A percentile compares a stretch with the other conserved stretches of the same genome.
Conservation (phyloP, 768 basidiomycete species). For the Xerocomellus dryophilus region DNA sequence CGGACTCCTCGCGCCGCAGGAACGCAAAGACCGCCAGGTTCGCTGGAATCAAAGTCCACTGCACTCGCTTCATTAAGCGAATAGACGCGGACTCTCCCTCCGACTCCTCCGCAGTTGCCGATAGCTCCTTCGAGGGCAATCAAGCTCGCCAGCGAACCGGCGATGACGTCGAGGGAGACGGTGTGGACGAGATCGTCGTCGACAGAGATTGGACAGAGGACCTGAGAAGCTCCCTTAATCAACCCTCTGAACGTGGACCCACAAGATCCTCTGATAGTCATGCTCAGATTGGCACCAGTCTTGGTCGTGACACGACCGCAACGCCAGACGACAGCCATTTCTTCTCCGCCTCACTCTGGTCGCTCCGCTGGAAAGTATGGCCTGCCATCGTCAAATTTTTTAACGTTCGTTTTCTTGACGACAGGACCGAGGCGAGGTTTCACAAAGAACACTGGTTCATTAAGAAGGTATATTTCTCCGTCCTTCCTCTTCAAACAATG, state of each 20-base stretch:
- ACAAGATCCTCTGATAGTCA: conserved; percentile 51
- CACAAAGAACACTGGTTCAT: conserved; percentile 71
- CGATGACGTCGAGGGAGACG: conserved; percentile 32
- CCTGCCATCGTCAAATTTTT: conserved; percentile 57
- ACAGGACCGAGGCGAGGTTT: conserved; percentile 50
- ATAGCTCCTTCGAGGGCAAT: conserved; percentile 43
- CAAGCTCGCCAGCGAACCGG: conserved; percentile 32
- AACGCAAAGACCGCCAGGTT: conserved; percentile 41
- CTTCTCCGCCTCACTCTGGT: conserved; percentile 34
- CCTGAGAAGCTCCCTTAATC: conserved; percentile 49
- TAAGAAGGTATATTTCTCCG: conserved; percentile 42
- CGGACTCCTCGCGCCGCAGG: conserved; percentile 25
- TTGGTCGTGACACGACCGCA: conserved; percentile 36
- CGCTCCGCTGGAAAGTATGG: conserved; percentile 58
- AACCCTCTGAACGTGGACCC: conserved; percentile 49
- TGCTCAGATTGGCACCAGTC: conserved; percentile 33
- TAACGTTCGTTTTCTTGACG: conserved; percentile 57
- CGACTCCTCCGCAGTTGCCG: conserved; percentile 49
- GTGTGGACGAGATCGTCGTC: conserved; percentile 72
- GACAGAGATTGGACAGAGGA: conserved; percentile 68
- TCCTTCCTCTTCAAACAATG: neutral
- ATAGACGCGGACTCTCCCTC: conserved; percentile 59
- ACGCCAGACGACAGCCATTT: conserved; percentile 36
- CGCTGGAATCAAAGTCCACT: conserved; percentile 39
- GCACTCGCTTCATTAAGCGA: conserved; percentile 51